Evolutionary conservation across 495 filamentous ascomycete genomes (phyloP).

Genomic region (Usnea hakonensis): DNA sequence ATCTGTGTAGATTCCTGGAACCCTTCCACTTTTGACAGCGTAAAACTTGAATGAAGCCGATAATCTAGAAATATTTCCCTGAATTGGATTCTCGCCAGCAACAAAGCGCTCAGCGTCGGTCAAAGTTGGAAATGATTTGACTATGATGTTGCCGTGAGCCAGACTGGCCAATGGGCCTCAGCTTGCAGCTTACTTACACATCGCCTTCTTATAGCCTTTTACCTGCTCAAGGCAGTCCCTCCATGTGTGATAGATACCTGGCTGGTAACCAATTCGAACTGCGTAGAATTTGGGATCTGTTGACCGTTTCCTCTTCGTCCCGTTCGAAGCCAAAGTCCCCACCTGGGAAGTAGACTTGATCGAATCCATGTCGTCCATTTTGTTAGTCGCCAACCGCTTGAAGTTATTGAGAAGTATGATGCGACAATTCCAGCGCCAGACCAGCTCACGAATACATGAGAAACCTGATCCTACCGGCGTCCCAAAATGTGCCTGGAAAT

Average conservation of each 20-base stretch:
- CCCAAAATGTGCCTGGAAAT: neutral
- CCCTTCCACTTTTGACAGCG: conserved; percentile 70
- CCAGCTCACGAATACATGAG: neutral
- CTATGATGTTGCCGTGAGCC: conserved; percentile 36
- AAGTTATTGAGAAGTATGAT: neutral
- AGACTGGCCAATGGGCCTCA: neutral
- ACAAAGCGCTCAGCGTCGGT: conserved; percentile 75
- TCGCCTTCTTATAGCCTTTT: conserved; percentile 75
- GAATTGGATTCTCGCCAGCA: conserved; percentile 47
- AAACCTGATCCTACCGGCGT: neutral
- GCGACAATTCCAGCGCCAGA: neutral
- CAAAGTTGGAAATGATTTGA: conserved; percentile 72
- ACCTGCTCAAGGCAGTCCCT: conserved; percentile 72
- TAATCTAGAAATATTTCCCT: conserved; percentile 29
- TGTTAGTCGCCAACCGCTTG: neutral
- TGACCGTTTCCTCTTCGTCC: conserved; percentile 58
- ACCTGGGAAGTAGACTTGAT: conserved; percentile 16
- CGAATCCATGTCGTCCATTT: conserved; percentile 19
- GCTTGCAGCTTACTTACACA: conserved; percentile 49
- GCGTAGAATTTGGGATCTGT: conserved; percentile 72
- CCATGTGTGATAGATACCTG: conserved; percentile 86
- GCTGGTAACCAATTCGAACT: conserved; percentile 65
- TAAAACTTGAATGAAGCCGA: conserved; percentile 54
- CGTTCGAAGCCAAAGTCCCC: conserved; percentile 36
- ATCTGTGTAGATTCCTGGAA: conserved; percentile 83